Percentiles rank a stretch among this genome's conserved stretches.
phyloP scores from a whole-genome alignment of 768 basidiomycete species.

The Steccherinum ochraceum region DNA sequence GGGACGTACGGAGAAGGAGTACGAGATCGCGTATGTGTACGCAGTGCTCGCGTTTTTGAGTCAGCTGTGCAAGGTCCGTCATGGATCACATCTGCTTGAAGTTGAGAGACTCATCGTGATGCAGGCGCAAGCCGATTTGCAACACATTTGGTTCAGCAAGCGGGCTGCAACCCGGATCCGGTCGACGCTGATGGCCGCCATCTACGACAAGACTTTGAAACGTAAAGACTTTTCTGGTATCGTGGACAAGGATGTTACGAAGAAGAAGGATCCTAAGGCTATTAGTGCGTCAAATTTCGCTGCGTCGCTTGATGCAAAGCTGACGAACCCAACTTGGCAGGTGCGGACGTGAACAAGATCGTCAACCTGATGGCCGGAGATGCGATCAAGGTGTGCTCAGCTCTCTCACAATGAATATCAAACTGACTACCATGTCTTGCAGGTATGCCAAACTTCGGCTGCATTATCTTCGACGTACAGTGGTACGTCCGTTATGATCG shows the following conservation, averaged over 20 bases:
- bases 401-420: too few relatives aligned
- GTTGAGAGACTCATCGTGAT: too few relatives aligned
- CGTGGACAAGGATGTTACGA: constrained; percentile 45
- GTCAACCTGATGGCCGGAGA: constrained; percentile 87
- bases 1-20: constrained; percentile 28
- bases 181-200: constrained; percentile 81
- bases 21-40: constrained; percentile 68
- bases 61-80: constrained; percentile 45
- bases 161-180: too few relatives aligned
- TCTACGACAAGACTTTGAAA: constrained; percentile 87
- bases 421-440: too few relatives aligned
- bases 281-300: neutral
- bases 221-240: too few relatives aligned
- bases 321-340: constrained; percentile 54
- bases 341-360: constrained; percentile 84
- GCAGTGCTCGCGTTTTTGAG: constrained; percentile 70
- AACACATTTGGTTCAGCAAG: too few relatives aligned
- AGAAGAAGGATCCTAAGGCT: constrained; percentile 24
- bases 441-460: constrained; percentile 1
- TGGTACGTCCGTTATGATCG: neutral
- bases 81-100: too few relatives aligned
- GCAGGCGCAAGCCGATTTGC: too few relatives aligned
- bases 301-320: neutral
- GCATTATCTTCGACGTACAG: constrained; percentile 5
- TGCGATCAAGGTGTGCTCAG: constrained; percentile 34